These are phyloP conservation scores for Iberis amara DNA, from an alignment of 441 rosid species.

Conservation along the genomic window DNA sequence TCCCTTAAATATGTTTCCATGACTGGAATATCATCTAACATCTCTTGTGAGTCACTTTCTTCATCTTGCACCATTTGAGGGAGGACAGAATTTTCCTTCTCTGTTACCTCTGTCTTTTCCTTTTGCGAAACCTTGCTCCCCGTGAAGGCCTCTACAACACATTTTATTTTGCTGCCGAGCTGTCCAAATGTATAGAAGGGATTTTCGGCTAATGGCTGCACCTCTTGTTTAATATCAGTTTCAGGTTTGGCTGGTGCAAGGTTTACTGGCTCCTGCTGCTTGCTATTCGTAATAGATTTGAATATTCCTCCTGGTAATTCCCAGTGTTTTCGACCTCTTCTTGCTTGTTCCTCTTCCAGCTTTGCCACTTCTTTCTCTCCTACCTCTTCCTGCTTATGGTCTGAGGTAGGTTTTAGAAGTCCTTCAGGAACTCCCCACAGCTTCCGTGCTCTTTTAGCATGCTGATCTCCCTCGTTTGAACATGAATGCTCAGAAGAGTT, in stretches of 20 bases:
- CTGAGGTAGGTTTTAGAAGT: slow-evolving; percentile 22
- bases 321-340: slow-evolving; percentile 33
- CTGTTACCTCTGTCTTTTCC: slow-evolving; percentile 22
- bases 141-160: slow-evolving; percentile 34
- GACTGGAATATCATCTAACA: slow-evolving; percentile 25
- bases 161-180: slow-evolving; percentile 30
- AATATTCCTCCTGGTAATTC: slow-evolving; percentile 31
- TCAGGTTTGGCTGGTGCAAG: slow-evolving; percentile 27
- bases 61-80: slow-evolving; percentile 22
- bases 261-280: slow-evolving; percentile 26
- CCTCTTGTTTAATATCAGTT: slow-evolving; percentile 27
- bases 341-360: slow-evolving; percentile 30
- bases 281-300: slow-evolving; percentile 28
- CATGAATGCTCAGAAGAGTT: slow-evolving; percentile 24
- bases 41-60: slow-evolving; percentile 20
- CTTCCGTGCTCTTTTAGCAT: slow-evolving; percentile 28
- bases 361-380: slow-evolving; percentile 20
- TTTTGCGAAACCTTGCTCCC: slow-evolving; percentile 28
- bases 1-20: slow-evolving; percentile 20
- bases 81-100: slow-evolving; percentile 22
- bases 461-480: slow-evolving; percentile 28
- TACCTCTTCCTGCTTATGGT: slow-evolving; percentile 24
- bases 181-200: slow-evolving; percentile 33
- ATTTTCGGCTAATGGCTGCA: slow-evolving; percentile 24
- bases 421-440: slow-evolving; percentile 33